Evolutionary conservation across 1,139 yeast species (phyloP).

Genomic region (Geotrichum phurueaensis): DNA sequence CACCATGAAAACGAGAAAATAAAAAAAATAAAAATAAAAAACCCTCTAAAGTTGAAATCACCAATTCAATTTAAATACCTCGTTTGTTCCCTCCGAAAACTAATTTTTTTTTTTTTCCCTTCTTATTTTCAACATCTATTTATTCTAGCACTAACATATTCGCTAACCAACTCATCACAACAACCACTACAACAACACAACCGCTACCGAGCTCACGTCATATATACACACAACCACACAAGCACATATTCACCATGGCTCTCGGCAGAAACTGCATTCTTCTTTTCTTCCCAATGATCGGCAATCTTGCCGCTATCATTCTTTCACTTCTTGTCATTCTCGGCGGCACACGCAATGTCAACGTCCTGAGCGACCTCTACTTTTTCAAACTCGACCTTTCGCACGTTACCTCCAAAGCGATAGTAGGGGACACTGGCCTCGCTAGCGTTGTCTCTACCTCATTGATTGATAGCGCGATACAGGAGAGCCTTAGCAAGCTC

Average conservation of each 20-base stretch:
- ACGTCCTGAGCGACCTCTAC: slow-evolving; percentile 39
- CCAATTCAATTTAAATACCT: neutral
- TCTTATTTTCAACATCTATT: neutral
- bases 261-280: slow-evolving; percentile 33
- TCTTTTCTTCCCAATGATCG: slow-evolving; percentile 38
- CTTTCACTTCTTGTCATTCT: slow-evolving; percentile 40
- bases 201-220: neutral
- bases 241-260: slow-evolving; percentile 30
- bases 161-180: neutral
- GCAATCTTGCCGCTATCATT: slow-evolving; percentile 38
- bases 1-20: neutral
- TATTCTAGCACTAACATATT: neutral
- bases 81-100: neutral
- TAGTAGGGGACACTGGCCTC: slow-evolving; percentile 21
- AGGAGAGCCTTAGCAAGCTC: slow-evolving; percentile 29
- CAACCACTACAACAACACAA: neutral
- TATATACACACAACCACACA: neutral
- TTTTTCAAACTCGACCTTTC: slow-evolving; percentile 41
- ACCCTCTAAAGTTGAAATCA: neutral
- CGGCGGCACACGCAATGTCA: slow-evolving; percentile 37
- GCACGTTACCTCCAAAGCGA: slow-evolving; percentile 22
- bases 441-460: slow-evolving; percentile 5
- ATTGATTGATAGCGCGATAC: slow-evolving; percentile 19
- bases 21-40: neutral
- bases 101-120: neutral